These are phyloP conservation scores for Russula brevipes DNA, from an alignment of 768 basidiomycete species.

Conservation along the genomic window DNA sequence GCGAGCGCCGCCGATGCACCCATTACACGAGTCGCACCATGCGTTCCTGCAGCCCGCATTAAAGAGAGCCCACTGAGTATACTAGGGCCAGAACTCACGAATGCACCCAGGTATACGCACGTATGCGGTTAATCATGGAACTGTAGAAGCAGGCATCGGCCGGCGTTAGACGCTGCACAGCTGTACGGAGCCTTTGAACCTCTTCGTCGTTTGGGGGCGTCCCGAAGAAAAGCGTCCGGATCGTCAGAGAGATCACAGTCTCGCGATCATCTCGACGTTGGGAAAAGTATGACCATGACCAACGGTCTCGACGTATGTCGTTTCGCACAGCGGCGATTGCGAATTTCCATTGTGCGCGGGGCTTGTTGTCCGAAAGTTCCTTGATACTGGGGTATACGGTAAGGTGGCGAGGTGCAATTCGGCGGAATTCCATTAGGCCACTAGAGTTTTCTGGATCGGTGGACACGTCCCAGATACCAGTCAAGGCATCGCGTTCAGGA, in stretches of 20 bases:
- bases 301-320: conserved; percentile 27
- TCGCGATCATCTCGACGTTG: conserved; percentile 30
- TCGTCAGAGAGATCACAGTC: conserved; percentile 28
- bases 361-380: conserved; percentile 25
- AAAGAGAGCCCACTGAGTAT: neutral
- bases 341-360: conserved; percentile 32
- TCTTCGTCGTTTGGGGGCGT: conserved; percentile 24
- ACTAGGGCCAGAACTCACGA: conserved; percentile 11
- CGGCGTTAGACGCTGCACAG: conserved; percentile 25
- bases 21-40: conserved; percentile 29
- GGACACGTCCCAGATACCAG: neutral
- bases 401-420: conserved; percentile 26
- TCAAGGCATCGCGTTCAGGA: conserved; percentile 8
- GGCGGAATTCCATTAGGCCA: conserved; percentile 27
- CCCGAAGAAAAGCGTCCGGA: conserved; percentile 26
- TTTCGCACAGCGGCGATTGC: conserved; percentile 28
- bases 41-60: conserved; percentile 12
- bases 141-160: conserved; percentile 29
- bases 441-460: neutral
- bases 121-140: conserved; percentile 21
- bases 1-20: conserved; percentile 29
- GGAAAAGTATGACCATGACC: conserved; percentile 32
- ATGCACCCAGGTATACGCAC: conserved; percentile 27
- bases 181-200: conserved; percentile 14
- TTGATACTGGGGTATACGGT: conserved; percentile 28